Conservation (phyloP, 2,329 filamentous ascomycete genomes). For the Cercospora janseana region DNA sequence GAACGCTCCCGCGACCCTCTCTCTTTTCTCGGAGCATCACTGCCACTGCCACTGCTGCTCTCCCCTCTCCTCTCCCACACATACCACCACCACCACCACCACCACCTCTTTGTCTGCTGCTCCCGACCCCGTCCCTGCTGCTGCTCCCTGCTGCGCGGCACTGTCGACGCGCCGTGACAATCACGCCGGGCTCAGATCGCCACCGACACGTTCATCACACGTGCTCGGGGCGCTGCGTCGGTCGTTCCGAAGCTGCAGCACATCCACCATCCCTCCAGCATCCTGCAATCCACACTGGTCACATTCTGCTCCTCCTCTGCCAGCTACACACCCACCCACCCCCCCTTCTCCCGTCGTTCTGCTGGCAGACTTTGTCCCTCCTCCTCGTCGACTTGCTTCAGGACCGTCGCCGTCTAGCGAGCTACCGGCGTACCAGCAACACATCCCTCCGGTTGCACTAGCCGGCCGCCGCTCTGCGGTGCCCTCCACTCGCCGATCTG, state of each 20-base stretch:
- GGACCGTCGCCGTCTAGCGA: neutral
- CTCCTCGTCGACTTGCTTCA: neutral
- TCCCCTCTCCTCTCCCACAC: neutral
- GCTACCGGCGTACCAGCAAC: neutral
- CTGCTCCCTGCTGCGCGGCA: neutral
- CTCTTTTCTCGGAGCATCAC: neutral
- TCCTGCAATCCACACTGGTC: constrained; percentile 1
- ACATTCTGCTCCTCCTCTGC: no score
- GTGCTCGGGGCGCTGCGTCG: constrained; percentile 3
- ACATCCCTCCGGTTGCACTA: neutral
- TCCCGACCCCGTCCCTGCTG: neutral
- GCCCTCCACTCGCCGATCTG: constrained; percentile 13
- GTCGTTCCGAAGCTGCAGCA: neutral
- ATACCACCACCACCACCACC: no score
- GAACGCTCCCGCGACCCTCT: constrained; percentile 2
- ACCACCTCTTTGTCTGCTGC: neutral
- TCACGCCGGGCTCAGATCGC: neutral
- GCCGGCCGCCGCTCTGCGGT: neutral
- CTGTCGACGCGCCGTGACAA: neutral
- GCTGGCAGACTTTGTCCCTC: constrained; percentile 4
- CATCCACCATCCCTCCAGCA: constrained; percentile 10
- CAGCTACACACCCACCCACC: constrained; percentile 9
- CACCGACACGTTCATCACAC: neutral
- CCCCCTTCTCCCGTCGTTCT: neutral
- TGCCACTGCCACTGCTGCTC: neutral